Evolutionary conservation across 2,329 filamentous ascomycete genomes (phyloP), one percentile per base, ranked within the genome.

Genomic region (Hymenoscyphus occultus): DNA sequence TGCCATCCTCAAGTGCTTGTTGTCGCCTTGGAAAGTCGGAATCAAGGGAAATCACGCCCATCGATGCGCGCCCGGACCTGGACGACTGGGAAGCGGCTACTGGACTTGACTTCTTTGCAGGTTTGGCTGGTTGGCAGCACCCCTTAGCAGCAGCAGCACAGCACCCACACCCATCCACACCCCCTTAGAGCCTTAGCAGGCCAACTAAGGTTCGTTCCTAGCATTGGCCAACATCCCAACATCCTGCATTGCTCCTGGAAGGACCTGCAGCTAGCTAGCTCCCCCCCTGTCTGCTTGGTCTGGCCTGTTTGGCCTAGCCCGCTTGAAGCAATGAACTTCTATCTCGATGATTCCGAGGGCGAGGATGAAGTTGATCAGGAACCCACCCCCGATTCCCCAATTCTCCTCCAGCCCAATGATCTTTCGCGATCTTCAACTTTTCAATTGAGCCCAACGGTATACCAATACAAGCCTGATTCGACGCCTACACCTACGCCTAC

Each of bases 331-430:
- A 45, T 45, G 42, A 45, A 45, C 42, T 45, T 45, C 42, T 45
- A 45, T n/a, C 42, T 45, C 42, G 42, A 45, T 45, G 63, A 69
- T 48, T 69, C 67, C 54, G 68, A 67, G 14, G 60, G 54, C 32
- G 60, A 62, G 22, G 63, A 63, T 31, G 61, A 64, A 56, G 60
- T 45, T 64, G 64, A 45, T 22, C 65, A n/a, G 5, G n/a, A 45
- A 45, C 42, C 16, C n/a, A 45, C 42, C 16, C 16, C 16, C 42
- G 42, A 45, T 19, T 45, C 70, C 56, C 69, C 70, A 22, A 70
- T 71, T 35, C 62, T 71, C 31, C 64, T 71, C 63, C 62, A 70
- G 58, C 67, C 69, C 14, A 66, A 67, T 42, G 56, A 65, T 62
- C 51, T 60, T n/a, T 67, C 65, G n/a, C 56, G 59, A 19, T 28